Evolutionary conservation across 2,329 filamentous ascomycete species (phyloP).

Genomic region (Botryotinia narcissicola): DNA sequence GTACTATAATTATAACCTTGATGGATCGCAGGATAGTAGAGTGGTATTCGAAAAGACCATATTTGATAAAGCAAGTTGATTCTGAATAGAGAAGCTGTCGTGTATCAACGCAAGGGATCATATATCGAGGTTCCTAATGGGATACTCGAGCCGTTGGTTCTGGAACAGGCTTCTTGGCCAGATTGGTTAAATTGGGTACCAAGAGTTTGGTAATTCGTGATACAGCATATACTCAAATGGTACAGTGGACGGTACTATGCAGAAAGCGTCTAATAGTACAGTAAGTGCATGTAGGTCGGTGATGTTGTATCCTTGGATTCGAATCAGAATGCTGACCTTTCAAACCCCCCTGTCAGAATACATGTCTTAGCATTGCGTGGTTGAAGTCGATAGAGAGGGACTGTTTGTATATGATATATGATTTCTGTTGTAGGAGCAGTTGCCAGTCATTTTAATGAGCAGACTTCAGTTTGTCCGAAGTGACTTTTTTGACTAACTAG

Average conservation of each 20-base stretch:
- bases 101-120: background rate
- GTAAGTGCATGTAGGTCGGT: background rate
- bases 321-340: background rate
- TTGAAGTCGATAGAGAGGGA: background rate
- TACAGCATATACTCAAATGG: background rate
- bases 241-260: background rate
- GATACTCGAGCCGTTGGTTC: background rate
- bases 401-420: background rate
- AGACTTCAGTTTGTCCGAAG: background rate
- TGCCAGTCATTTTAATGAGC: background rate
- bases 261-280: background rate
- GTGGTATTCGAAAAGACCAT: background rate
- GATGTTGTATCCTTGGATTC: background rate
- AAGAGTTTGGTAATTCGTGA: conserved; percentile 7
- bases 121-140: background rate
- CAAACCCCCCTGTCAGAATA: background rate
- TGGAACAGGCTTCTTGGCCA: background rate
- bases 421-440: background rate
- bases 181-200: conserved; percentile 4
- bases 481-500: background rate
- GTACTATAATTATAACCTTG: background rate
- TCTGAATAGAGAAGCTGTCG: conserved; percentile 5
- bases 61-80: background rate
- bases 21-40: background rate
- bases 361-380: background rate